Evolutionary conservation across 768 basidiomycete genomes (phyloP).

Genomic region (Lactarius pseudohatsudake): DNA sequence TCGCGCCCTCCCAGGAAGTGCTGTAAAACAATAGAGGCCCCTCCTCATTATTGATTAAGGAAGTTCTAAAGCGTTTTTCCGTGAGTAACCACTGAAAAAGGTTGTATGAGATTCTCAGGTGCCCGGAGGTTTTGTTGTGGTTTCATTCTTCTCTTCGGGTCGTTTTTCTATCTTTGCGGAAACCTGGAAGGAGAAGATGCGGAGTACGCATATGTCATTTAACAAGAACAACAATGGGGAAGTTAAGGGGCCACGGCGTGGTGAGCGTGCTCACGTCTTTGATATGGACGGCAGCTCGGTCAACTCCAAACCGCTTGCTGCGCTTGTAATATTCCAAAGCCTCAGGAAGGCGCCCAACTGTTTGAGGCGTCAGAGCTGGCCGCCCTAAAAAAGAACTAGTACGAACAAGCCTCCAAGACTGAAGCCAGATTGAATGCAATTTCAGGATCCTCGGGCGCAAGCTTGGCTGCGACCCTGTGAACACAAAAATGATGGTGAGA

Average conservation of each 20-base stretch:
- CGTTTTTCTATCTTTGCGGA: constrained; percentile 75
- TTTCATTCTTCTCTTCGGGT: constrained; percentile 43
- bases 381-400: neutral
- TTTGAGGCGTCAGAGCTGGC: constrained; percentile 10
- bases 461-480: constrained; percentile 72
- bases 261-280: constrained; percentile 58
- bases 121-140: constrained; percentile 10
- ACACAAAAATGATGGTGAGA: constrained; percentile 32
- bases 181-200: constrained; percentile 47
- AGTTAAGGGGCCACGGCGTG: constrained; percentile 11
- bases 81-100: constrained; percentile 9
- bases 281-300: constrained; percentile 79
- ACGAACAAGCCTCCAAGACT: constrained; percentile 83
- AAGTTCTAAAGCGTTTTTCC: constrained; percentile 13
- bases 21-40: constrained; percentile 27
- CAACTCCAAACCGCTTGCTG: constrained; percentile 74
- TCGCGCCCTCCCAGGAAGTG: constrained; percentile 15
- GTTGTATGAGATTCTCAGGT: constrained; percentile 16
- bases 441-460: constrained; percentile 87
- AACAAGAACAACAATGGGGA: constrained; percentile 9
- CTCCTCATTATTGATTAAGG: constrained; percentile 21
- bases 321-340: constrained; percentile 80
- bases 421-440: constrained; percentile 91
- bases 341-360: constrained; percentile 79
- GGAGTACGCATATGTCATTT: constrained; percentile 25